phyloP scores from a whole-genome alignment of 768 basidiomycete species.

The Polyporus arcularius region DNA sequence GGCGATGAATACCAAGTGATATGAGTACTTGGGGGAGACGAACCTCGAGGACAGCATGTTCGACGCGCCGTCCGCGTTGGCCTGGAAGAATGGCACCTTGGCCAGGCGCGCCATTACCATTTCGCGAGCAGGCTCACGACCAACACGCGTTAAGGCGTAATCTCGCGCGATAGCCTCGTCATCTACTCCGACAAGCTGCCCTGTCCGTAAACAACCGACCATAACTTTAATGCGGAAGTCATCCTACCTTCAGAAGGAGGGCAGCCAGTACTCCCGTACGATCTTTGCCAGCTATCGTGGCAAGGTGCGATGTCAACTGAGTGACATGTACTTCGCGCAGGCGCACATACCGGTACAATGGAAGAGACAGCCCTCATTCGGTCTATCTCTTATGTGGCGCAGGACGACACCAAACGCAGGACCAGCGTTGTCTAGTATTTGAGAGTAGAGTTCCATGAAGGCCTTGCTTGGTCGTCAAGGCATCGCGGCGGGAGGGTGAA shows the following conservation, averaged over 20 bases:
- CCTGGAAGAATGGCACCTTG: constrained; percentile 72
- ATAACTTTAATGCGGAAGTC: not conserved
- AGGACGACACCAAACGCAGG: constrained; percentile 69
- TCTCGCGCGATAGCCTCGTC: constrained; percentile 67
- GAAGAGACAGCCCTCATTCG: constrained; percentile 65
- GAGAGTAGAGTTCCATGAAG: constrained; percentile 78
- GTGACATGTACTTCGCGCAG: not conserved
- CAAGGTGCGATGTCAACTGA: not conserved
- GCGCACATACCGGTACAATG: constrained; percentile 66
- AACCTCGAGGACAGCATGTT: constrained; percentile 84
- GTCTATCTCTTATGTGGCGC: constrained; percentile 70
- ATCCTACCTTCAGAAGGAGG: constrained; percentile 62
- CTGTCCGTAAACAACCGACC: not conserved
- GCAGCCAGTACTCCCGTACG: constrained; percentile 78
- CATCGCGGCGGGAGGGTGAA: constrained; percentile 3
- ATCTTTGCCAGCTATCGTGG: constrained; percentile 69
- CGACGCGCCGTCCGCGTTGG: constrained; percentile 73
- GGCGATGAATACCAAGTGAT: not conserved
- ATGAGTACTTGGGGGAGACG: constrained; percentile 17
- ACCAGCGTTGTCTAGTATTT: constrained; percentile 77
- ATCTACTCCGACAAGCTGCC: constrained; percentile 71
- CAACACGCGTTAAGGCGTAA: constrained; percentile 76
- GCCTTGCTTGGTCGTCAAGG: constrained; percentile 46
- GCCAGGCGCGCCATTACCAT: constrained; percentile 67
- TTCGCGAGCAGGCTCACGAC: constrained; percentile 76